Conservation (phyloP, 2,329 filamentous ascomycete species). For the Fusarium sp. region DNA sequence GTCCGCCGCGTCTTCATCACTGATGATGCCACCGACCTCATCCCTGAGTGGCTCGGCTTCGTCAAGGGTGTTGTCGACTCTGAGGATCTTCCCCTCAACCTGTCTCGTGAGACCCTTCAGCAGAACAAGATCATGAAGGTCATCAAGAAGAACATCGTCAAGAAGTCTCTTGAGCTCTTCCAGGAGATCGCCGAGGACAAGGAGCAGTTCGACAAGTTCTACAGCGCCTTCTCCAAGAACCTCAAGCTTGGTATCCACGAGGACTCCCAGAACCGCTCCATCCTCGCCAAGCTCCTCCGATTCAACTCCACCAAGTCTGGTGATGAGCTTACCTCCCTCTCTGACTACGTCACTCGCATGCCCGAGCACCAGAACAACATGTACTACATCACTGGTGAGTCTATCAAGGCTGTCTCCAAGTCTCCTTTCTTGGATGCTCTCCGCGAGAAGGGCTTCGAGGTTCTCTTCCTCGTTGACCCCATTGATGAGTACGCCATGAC, state of each 20-base stretch:
- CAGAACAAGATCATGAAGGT: slow-evolving; percentile 99
- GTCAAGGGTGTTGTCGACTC: slow-evolving; percentile 99
- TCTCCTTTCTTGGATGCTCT: slow-evolving; percentile 99
- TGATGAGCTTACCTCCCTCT: slow-evolving; percentile 92
- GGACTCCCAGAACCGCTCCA: slow-evolving; percentile 94
- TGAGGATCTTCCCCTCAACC: slow-evolving; percentile 98
- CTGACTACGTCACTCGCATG: slow-evolving; percentile 99
- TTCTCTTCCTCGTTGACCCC: slow-evolving; percentile 98
- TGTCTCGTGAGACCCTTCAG: slow-evolving; percentile 99
- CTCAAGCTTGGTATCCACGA: slow-evolving; percentile 99
- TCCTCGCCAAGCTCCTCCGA: slow-evolving; percentile 97
- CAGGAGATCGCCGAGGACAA: slow-evolving; percentile 98
- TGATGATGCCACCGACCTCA: slow-evolving; percentile 98
- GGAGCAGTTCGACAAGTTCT: slow-evolving; percentile 99
- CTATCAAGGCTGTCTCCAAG: slow-evolving; percentile 96
- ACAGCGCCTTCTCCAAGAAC: slow-evolving; percentile 99
- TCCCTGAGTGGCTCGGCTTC: slow-evolving; percentile 99
- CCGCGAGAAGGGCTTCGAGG: slow-evolving; percentile 99
- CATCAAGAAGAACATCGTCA: slow-evolving; percentile 99
- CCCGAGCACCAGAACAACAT: slow-evolving; percentile 99
- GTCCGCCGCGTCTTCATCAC: slow-evolving; percentile 99
- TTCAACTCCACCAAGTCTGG: slow-evolving; percentile 99
- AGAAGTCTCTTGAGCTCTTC: slow-evolving; percentile 99
- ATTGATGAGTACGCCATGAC: slow-evolving; percentile 99
- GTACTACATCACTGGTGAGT: slow-evolving; percentile 99